Evolutionary conservation across 2,329 filamentous ascomycete species (phyloP).

Genomic region (Aotearoamyces nothofagi): DNA sequence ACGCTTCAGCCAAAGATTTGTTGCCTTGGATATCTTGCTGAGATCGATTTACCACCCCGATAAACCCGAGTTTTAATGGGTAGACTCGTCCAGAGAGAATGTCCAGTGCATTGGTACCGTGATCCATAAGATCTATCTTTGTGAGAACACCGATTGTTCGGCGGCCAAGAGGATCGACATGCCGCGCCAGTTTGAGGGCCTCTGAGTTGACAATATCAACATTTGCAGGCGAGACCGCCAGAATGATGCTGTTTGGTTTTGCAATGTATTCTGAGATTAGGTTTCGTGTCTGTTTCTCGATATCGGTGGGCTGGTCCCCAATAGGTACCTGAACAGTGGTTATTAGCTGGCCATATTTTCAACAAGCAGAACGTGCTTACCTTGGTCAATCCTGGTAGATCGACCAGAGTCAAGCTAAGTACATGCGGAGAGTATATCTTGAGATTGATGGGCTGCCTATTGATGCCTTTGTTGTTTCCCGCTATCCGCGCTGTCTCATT

Average conservation of each 20-base stretch:
- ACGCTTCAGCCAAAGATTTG: conserved; percentile 84
- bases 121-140: conserved; percentile 96
- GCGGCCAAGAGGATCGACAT: conserved; percentile 89
- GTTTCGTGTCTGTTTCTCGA: conserved; percentile 95
- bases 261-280: conserved; percentile 97
- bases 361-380: conserved; percentile 25
- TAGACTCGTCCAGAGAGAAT: conserved; percentile 97
- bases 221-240: conserved; percentile 93
- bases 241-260: conserved; percentile 95
- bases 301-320: conserved; percentile 91
- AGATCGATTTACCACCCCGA: conserved; percentile 93
- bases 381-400: conserved; percentile 92
- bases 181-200: conserved; percentile 85
- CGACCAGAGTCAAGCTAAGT: conserved; percentile 87
- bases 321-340: conserved; percentile 58
- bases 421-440: conserved; percentile 98
- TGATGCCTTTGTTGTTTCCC: conserved; percentile 97
- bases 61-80: conserved; percentile 91
- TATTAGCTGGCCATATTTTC: conserved; percentile 2
- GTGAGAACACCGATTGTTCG: conserved; percentile 94
- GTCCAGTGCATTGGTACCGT: conserved; percentile 93
- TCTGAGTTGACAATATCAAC: conserved; percentile 98
- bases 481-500: conserved; percentile 90
- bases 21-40: conserved; percentile 96
- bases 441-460: conserved; percentile 90